Evolutionary conservation across 2,329 filamentous ascomycete species (phyloP), one percentile per base, ranked within the genome.

Genomic region (Ambrosiella xylebori): DNA sequence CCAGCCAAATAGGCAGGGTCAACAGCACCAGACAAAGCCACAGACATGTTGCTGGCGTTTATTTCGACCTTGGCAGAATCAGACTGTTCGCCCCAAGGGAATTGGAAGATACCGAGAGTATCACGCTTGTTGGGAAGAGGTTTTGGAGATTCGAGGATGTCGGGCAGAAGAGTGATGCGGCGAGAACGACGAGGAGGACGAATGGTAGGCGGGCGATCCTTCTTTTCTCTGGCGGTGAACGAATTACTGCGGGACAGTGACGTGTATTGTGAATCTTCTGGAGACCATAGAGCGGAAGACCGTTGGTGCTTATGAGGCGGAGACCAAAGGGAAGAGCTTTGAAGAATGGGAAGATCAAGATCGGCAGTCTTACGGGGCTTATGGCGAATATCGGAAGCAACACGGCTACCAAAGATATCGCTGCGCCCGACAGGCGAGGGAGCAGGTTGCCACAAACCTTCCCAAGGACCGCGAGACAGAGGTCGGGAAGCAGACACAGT

Each of bases 71-170:
- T 75, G 8, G 75, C 75, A 57, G 73, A 73, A 66, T 82, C 79
- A 17, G 80, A 83, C 63, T 69, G 76, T 68, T 83, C 80, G 12
- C 81, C 81, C 78, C 79, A 83, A 1, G 81, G 79, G 62, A 83
- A 83, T 63, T 81, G 78, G 69, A 82, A 84, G 63, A 84, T 78
- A 4, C 80, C 81, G 15, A 84, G 71, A 9, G 79, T 82, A 11
- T 74, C 78, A 47, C 75, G 72, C 67, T 77, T 79, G 65, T 81
- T 71, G 3, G 75, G 74, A 3, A 84, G 69, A 40, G 79, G 80
- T 64, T 77, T 69, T 3, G 81, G 81, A 62, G 74, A 81, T 65
- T 84, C 81, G 39, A 81, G 65, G 61, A 84, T 84, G 65, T 84
- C 81, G 12, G 81, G 79, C 4, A 84, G 73, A 51, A 75, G 65